phyloP scores from a whole-genome alignment of 805 yeast species.

The Clavispora asparagi region DNA sequence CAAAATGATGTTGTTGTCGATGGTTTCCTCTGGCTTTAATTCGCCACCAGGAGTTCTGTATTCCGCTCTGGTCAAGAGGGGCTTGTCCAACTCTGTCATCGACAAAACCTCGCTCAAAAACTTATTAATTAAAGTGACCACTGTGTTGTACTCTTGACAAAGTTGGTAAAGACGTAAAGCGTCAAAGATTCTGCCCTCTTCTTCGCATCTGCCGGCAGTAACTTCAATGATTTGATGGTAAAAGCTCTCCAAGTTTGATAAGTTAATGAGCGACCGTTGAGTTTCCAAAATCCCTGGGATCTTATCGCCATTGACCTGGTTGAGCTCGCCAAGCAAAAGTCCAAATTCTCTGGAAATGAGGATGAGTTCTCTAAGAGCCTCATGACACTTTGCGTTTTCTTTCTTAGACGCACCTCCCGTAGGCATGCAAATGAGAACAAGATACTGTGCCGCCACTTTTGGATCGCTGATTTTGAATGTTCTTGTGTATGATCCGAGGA shows the following conservation, averaged over 20 bases:
- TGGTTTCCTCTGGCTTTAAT: conserved; percentile 25
- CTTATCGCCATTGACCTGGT: conserved; percentile 62
- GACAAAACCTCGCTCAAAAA: conserved; percentile 74
- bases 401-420: conserved; percentile 30
- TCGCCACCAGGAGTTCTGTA: conserved; percentile 35
- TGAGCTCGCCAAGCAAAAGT: conserved; percentile 76
- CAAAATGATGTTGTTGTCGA: conserved; percentile 44
- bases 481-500: conserved; percentile 76
- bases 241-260: conserved; percentile 56
- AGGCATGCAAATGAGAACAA: conserved; percentile 60
- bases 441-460: conserved; percentile 84
- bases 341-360: conserved; percentile 82
- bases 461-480: conserved; percentile 84
- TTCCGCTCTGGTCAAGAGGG: conserved; percentile 39
- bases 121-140: conserved; percentile 66
- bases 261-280: conserved; percentile 59
- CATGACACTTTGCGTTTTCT: conserved; percentile 60
- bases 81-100: conserved; percentile 61
- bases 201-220: conserved; percentile 83
- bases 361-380: conserved; percentile 77
- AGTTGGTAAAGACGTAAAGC: conserved; percentile 82
- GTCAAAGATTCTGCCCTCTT: conserved; percentile 84
- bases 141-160: conserved; percentile 82
- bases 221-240: conserved; percentile 70
- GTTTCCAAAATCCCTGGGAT: conserved; percentile 80